A percentile compares a stretch with the other conserved stretches of the same genome.
phyloP scores from a whole-genome alignment of 257 asterid species.

The Salvia splendens region DNA sequence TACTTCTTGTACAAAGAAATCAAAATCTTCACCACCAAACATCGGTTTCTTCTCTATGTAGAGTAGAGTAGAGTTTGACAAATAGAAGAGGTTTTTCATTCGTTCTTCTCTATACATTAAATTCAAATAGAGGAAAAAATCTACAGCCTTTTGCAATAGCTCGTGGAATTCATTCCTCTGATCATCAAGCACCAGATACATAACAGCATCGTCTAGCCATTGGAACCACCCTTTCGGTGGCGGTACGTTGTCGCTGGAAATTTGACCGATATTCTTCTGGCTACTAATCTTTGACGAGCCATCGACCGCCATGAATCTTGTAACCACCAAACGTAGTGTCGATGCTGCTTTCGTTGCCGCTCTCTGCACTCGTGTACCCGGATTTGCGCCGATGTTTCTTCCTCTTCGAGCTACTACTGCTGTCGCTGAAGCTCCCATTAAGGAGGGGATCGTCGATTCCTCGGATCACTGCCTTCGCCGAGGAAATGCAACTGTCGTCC shows the following conservation, averaged over 20 bases:
- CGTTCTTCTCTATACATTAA: slow-evolving; percentile 33
- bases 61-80: slow-evolving; percentile 18
- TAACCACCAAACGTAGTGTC: slow-evolving; percentile 48
- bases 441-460: slow-evolving; percentile 96
- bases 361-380: slow-evolving; percentile 86
- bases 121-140: slow-evolving; percentile 20
- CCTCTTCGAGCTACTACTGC: slow-evolving; percentile 54
- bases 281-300: slow-evolving; percentile 75
- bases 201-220: slow-evolving; percentile 12
- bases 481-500: slow-evolving; percentile 69
- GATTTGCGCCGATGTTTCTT: slow-evolving; percentile 72
- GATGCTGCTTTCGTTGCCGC: slow-evolving; percentile 82
- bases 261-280: not conserved
- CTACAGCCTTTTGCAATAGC: slow-evolving; percentile 28
- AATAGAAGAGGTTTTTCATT: not conserved
- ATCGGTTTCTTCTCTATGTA: not conserved
- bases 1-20: not conserved
- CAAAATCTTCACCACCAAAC: slow-evolving; percentile 15
- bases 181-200: slow-evolving; percentile 22
- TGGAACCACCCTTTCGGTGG: not conserved
- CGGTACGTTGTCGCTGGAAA: slow-evolving; percentile 1
- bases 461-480: slow-evolving; percentile 57
- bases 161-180: slow-evolving; percentile 15
- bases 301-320: slow-evolving; percentile 76
- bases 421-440: slow-evolving; percentile 86